A percentile compares a stretch with the other conserved stretches of the same genome.
Evolutionary conservation across 2,329 filamentous ascomycete species (phyloP).

Genomic region (Colletotrichum brevisporum): DNA sequence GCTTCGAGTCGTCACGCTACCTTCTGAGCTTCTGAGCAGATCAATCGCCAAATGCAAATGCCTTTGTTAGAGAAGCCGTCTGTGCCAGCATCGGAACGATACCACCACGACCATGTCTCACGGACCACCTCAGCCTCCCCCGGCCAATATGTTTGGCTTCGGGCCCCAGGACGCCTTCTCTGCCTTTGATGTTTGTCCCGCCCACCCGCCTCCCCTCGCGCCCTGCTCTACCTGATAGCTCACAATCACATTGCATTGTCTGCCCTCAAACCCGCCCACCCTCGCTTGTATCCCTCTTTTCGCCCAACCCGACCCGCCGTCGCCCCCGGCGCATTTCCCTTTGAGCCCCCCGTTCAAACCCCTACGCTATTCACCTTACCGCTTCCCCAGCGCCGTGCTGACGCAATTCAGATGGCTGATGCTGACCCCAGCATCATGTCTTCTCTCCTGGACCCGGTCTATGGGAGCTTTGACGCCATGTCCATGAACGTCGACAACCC

Average conservation of each 20-base stretch:
- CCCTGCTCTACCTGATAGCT: conserved; percentile 10
- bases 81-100: conserved; percentile 34
- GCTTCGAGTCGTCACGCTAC: conserved; percentile 5
- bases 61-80: conserved; percentile 38
- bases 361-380: conserved; percentile 2
- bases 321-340: conserved; percentile 25
- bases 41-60: conserved; percentile 36
- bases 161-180: conserved; percentile 45
- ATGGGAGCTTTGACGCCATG: conserved; percentile 53
- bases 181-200: conserved; percentile 39
- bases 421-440: conserved; percentile 57
- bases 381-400: conserved; percentile 22
- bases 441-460: conserved; percentile 58
- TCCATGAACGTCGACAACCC: conserved; percentile 59
- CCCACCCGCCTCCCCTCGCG: conserved; percentile 17
- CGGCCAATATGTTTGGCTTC: conserved; percentile 54
- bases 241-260: conserved; percentile 11
- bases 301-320: conserved; percentile 20
- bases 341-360: conserved; percentile 3
- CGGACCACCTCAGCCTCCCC: conserved; percentile 52
- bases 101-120: conserved; percentile 51
- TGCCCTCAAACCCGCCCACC: not conserved
- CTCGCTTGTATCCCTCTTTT: conserved; percentile 24
- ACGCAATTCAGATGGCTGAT: conserved; percentile 45
- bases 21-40: not conserved